Evolutionary conservation across 78 protist genomes (phyloP), one percentile per base, ranked within the genome.

Genomic region (Polysphondylium violaceum): DNA sequence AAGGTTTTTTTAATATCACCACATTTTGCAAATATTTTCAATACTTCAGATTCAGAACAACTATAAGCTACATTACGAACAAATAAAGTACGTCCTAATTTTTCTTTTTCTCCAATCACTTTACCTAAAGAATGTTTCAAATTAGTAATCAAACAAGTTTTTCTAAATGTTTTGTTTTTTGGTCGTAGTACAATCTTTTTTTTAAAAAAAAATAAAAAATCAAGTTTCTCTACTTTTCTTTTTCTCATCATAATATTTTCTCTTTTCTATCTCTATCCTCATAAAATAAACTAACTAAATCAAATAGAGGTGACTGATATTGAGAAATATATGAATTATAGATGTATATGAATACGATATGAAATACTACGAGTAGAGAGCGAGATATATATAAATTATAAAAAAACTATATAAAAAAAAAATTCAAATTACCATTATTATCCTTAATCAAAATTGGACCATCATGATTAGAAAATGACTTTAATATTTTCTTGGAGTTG

Each of bases 1-100:
- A 87, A 87, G 5, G 61, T 76, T 53, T 76, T 75, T 29, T 74
- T 51, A 35, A 87, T 87, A 5, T 87, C 93, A 29, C 93, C 93
- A n/a, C 38, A 55, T 47, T 87, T 75, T 14, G 68, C 31, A 59
- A 87, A 87, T 16, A 87, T 53, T 0, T 19, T 2, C 14, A 44
- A 29, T 40, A 87, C 43, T 1, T 87, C 93, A 8, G 25, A 41
- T n/a, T 75, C 86, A 19, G 31, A 56, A n/a, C 50, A 59, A 0
- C 19, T 51, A 11, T 87, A 87, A 0, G 93, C 93, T 23, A 87
- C 64, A 74, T 87, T 87, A 25, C 93, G 17, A n/a, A 87, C 81
- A 59, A 87, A 87, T 38, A 87, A 44, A 16, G 93, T 87, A 41
- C 93, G 33, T 31, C 93, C 86, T 40, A 75, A 50, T 43, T 76